Base-by-base conservation (phyloP, 257 asterid genomes). In the Knoxia roxburghii region DNA sequence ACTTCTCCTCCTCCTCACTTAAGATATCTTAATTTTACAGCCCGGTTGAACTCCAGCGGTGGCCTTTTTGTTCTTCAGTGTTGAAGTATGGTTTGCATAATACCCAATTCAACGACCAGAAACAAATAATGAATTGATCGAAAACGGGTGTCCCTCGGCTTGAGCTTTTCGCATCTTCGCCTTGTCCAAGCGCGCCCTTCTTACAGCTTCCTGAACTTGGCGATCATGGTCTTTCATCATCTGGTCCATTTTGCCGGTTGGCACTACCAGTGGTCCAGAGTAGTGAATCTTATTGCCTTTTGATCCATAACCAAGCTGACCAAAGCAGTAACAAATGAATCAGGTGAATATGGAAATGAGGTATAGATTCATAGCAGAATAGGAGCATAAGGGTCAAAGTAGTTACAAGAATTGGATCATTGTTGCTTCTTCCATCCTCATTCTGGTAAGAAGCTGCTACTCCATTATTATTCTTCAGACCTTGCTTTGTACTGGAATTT, bases 141-240 rank as follows among this genome's bases (percentile, higher is more conserved):
- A 78, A 37, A 77, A n/a, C 69, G 84, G 86, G 71, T 75, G 84
- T 26, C 86, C 79, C 52, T 81, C 95, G 0, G 64, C 80, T 83
- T 82, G 94, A 76, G 71, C 61, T 73, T 83, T 87, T 43, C 94
- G 80, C 77, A 86, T 55, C 76, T 85, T 81, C 53, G 91, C 95
- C 87, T 84, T 90, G 76, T 90, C 97, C 72, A 87, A 35, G n/a
- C 97, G 88, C 39, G 92, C 95, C 49, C 97, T 81, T 75, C 99
- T 79, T 63, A 79, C 96, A 37, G 96, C 95, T 75, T 90, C 99
- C 76, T 87, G 99, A 39, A 94, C 85, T 52, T 87, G 97, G 43
- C 95, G 95, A 72, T 94, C 97, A 17, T 90, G 91, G 57, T 90
- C 99, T 78, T 87, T 88, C 78, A 94, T 61, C 77, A 82, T 84